Percentiles rank a stretch among this genome's conserved stretches.
phyloP scores from a whole-genome alignment of 441 rosid genomes.

The Erysimum cheiri region DNA sequence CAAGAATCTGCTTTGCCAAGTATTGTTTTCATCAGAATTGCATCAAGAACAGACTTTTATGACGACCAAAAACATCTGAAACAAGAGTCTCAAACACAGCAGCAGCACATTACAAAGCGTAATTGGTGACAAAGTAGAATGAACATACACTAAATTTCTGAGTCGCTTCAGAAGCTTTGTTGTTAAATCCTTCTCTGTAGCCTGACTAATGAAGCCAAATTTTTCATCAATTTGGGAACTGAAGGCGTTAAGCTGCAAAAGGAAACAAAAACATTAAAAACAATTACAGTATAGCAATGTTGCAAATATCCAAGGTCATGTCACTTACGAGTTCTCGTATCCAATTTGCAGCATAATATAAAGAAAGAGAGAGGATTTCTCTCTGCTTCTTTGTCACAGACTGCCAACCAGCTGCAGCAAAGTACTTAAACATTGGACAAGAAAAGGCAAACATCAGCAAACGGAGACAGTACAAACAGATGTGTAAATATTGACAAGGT shows the following conservation, averaged over 20 bases:
- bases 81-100: constrained; percentile 10
- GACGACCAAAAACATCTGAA: constrained; percentile 28
- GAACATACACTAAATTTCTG: constrained; percentile 78
- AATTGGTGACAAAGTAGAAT: neutral
- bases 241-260: constrained; percentile 80
- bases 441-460: constrained; percentile 45
- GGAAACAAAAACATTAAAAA: constrained; percentile 40
- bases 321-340: constrained; percentile 76
- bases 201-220: constrained; percentile 63
- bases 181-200: constrained; percentile 65
- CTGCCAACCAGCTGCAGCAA: constrained; percentile 59
- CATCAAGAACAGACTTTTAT: constrained; percentile 16
- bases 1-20: constrained; percentile 62
- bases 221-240: constrained; percentile 69
- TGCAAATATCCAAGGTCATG: constrained; percentile 32
- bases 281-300: constrained; percentile 25
- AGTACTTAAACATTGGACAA: constrained; percentile 61
- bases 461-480: constrained; percentile 16
- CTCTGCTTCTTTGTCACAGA: constrained; percentile 73
- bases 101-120: constrained; percentile 14
- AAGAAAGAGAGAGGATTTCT: constrained; percentile 64
- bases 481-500: neutral
- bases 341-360: constrained; percentile 84
- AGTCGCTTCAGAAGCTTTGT: constrained; percentile 75
- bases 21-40: constrained; percentile 43